phyloP scores from a whole-genome alignment of 2,329 filamentous ascomycete species.

The Bipolaris gigantea region DNA sequence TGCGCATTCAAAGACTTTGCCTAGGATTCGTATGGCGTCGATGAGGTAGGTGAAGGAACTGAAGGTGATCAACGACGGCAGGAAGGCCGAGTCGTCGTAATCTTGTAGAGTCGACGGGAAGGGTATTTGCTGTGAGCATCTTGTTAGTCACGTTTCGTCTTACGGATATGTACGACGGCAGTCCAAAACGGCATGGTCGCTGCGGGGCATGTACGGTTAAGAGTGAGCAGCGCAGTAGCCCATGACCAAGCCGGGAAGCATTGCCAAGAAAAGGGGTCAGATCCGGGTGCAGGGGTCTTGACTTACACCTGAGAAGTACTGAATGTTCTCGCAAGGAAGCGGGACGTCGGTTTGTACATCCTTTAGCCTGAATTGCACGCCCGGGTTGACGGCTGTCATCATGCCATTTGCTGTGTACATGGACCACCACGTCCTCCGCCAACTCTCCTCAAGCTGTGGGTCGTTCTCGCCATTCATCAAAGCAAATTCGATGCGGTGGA shows the following conservation, averaged over 20 bases:
- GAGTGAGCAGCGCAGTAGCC: constrained; percentile 1
- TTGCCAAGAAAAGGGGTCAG: constrained; percentile 14
- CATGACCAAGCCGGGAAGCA: constrained; percentile 12
- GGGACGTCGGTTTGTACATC: constrained; percentile 68
- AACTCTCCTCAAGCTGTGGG: constrained; percentile 75
- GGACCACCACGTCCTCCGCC: constrained; percentile 91
- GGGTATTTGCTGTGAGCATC: constrained; percentile 36
- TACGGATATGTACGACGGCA: neutral
- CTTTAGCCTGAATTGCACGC: constrained; percentile 70
- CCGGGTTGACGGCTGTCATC: constrained; percentile 76
- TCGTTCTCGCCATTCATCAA: constrained; percentile 64
- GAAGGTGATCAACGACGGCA: constrained; percentile 68
- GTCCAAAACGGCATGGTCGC: constrained; percentile 2
- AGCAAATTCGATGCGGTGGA: constrained; percentile 72
- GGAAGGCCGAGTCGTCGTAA: constrained; percentile 76
- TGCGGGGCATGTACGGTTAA: neutral
- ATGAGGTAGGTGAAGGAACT: constrained; percentile 87
- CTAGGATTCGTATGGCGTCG: constrained; percentile 76
- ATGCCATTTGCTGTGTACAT: constrained; percentile 80
- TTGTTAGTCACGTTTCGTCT: constrained; percentile 2
- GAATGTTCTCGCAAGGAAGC: constrained; percentile 80
- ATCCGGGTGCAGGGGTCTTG: neutral
- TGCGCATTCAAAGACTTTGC: constrained; percentile 66
- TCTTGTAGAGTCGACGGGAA: constrained; percentile 62
- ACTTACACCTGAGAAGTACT: constrained; percentile 56